Base-by-base conservation (phyloP, 2,329 filamentous ascomycete species). In the Talaromyces sp. region DNA sequence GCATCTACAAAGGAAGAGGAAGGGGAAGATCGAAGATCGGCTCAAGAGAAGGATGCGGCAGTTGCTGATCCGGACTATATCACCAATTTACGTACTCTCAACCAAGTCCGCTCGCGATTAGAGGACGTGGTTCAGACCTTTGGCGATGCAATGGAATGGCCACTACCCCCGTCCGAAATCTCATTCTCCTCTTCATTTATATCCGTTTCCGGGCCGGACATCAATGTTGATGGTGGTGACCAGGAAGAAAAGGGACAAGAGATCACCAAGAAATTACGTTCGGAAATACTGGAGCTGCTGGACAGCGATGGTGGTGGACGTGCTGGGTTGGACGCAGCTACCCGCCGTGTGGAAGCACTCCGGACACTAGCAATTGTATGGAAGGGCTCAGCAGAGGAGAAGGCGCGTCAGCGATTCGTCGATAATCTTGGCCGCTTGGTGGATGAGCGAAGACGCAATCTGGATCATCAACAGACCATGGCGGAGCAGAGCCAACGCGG, bases 311-410 rank as follows among this genome's bases (percentile, higher is more conserved):
- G 79, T 1, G 85, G 87, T 40, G 81, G 84, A 0, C 78, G 86
- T 11, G 80, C 81, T 40, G 90, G 89, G 14, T 79, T 94, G 8
- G 66, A 71, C 6, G 86, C 86, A 52, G 94, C 94, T 0, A 83
- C 83, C 11, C 80, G 81, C 50, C 80, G 90, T 40, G 86, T 97
- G 13, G 87, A 91, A 65, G 85, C 89, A 67, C 79, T 97, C 51
- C 87, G 91, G 65, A 82, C 86, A 57, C 75, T 97, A 58, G 85
- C 86, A 3, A 76, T 76, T n/a, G 86, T 99, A 19, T 99, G 94
- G 92, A 93, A 89, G 70, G 91, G 91, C n/a, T 97, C 94, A 2
- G 88, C 90, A 0, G 94, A 99, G 75, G 94, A 97, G 71, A 95
- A 90, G 74, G 90, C 91, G 5, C 80, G 94, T 48, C 76, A 77